These are phyloP conservation scores for Epichloe gansuensis DNA, from an alignment of 2,329 filamentous ascomycete species.

Conservation along the genomic window DNA sequence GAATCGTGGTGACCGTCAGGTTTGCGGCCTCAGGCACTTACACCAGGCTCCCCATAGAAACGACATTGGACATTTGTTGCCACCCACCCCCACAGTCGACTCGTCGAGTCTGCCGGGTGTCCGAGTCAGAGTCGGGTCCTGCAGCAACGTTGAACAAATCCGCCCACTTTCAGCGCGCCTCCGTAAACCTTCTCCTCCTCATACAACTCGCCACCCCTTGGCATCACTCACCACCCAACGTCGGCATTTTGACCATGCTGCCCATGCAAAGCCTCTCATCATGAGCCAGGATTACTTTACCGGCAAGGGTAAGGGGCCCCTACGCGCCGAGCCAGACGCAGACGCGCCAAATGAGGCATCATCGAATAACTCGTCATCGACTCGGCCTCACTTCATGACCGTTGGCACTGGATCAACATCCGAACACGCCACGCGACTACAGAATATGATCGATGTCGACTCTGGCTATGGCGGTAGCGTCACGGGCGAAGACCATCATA, in stretches of 20 bases:
- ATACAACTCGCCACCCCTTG: not conserved
- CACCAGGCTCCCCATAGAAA: no score
- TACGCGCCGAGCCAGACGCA: slow-evolving; percentile 18
- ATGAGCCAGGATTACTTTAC: slow-evolving; percentile 51
- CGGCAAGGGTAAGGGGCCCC: slow-evolving; percentile 39
- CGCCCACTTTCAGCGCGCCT: not conserved
- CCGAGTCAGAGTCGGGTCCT: no score
- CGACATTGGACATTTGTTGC: not conserved
- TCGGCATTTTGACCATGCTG: slow-evolving; percentile 20
- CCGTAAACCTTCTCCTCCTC: not conserved
- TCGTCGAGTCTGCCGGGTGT: not conserved
- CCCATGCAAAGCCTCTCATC: slow-evolving; percentile 18
- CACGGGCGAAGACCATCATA: slow-evolving; percentile 44
- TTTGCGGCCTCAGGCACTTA: no score
- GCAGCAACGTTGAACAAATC: not conserved
- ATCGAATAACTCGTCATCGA: slow-evolving; percentile 15
- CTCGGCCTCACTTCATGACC: slow-evolving; percentile 64
- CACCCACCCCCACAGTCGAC: not conserved
- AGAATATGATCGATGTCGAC: slow-evolving; percentile 71
- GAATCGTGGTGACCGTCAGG: no score
- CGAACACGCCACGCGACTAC: slow-evolving; percentile 66
- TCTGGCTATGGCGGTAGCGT: slow-evolving; percentile 85
- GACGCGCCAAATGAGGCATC: slow-evolving; percentile 14
- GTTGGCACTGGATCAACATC: slow-evolving; percentile 74
- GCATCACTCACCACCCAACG: not conserved